These are phyloP conservation scores for Sclerotinia minor DNA, from an alignment of 2,329 filamentous ascomycete species.

Conservation along the genomic window DNA sequence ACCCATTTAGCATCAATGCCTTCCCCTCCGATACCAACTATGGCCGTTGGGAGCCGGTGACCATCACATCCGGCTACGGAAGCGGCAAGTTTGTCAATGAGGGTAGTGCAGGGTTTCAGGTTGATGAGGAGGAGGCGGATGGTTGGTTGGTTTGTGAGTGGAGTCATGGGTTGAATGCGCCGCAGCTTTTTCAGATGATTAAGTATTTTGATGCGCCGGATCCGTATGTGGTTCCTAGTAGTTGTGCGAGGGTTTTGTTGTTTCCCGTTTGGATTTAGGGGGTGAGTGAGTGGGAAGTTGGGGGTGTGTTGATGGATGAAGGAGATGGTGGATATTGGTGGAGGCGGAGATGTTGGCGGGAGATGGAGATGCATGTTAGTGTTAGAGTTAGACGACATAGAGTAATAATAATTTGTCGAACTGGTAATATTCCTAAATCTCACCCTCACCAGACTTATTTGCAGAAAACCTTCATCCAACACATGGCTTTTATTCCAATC, in stretches of 20 bases:
- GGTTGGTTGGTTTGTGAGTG: conserved; percentile 38
- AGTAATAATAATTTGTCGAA: conserved; percentile 3
- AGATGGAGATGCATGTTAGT: neutral
- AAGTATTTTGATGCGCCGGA: conserved; percentile 29
- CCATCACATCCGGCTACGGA: conserved; percentile 29
- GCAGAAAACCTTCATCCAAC: neutral
- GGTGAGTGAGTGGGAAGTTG: no score
- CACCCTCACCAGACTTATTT: neutral
- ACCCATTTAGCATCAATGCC: conserved; percentile 29
- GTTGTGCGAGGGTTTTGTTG: conserved; percentile 31
- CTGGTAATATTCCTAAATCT: neutral
- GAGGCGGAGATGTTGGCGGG: no score
- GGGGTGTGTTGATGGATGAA: neutral
- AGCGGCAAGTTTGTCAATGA: conserved; percentile 26
- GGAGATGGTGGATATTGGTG: no score
- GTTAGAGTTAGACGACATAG: neutral
- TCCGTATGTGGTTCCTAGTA: conserved; percentile 27
- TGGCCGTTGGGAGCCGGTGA: conserved; percentile 31
- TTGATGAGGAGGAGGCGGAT: conserved; percentile 29
- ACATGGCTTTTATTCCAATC: neutral
- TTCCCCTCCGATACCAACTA: conserved; percentile 34
- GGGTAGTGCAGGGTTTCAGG: conserved; percentile 27
- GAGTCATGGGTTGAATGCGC: conserved; percentile 34
- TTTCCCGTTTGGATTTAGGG: conserved; percentile 28
- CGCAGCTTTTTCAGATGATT: conserved; percentile 36